phyloP scores from a whole-genome alignment of 2,329 filamentous ascomycete genomes.

The Aspergillus persii region DNA sequence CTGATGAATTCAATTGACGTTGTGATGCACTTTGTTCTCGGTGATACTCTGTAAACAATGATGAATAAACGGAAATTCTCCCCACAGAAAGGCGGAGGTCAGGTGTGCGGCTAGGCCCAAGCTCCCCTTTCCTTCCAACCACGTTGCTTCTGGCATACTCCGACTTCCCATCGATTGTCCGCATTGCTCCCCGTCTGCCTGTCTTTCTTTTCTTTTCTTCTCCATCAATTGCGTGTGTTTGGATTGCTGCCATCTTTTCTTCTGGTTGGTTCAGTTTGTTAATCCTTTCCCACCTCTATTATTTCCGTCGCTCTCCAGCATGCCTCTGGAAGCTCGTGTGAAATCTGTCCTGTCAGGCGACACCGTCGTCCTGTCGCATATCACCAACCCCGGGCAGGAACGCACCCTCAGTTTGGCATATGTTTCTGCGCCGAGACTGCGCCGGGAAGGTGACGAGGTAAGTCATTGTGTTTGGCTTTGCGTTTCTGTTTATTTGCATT shows the following conservation, averaged over 20 bases:
- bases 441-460: slow-evolving; percentile 83
- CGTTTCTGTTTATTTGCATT: neutral
- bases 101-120: slow-evolving; percentile 28
- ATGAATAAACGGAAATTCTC: neutral
- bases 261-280: slow-evolving; percentile 7
- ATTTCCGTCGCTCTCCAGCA: slow-evolving; percentile 22
- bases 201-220: slow-evolving; percentile 13
- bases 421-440: slow-evolving; percentile 82
- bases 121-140: slow-evolving; percentile 22
- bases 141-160: slow-evolving; percentile 28
- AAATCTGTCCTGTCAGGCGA: slow-evolving; percentile 95
- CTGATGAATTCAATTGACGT: neutral
- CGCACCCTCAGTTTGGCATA: slow-evolving; percentile 87
- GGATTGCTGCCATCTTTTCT: slow-evolving; percentile 8
- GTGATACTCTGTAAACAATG: no score
- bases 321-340: slow-evolving; percentile 64
- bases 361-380: slow-evolving; percentile 78
- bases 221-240: slow-evolving; percentile 9
- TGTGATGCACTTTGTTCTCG: neutral
- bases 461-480: slow-evolving; percentile 17
- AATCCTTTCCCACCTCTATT: slow-evolving; percentile 7
- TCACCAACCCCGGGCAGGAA: slow-evolving; percentile 78
- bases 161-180: slow-evolving; percentile 1
- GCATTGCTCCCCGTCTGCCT: slow-evolving; percentile 6
- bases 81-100: slow-evolving; percentile 18